These are phyloP conservation scores for Salinomyces thailandicus DNA, from an alignment of 2,329 filamentous ascomycete species.

Conservation along the genomic window DNA sequence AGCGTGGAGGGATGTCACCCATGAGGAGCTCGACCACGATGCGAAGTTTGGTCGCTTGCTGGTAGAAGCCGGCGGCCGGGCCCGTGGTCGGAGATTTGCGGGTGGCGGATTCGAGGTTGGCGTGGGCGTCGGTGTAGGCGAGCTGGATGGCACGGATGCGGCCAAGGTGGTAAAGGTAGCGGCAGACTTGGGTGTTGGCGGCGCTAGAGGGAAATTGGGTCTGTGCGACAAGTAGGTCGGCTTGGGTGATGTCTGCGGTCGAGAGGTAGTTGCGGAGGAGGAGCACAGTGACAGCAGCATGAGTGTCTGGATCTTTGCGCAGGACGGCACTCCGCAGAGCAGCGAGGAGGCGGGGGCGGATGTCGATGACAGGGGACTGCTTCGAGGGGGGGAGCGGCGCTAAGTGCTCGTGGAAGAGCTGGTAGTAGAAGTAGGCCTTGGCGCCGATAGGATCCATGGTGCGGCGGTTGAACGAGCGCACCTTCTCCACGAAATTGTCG, in stretches of 20 bases:
- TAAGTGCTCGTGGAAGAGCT: slow-evolving; percentile 86
- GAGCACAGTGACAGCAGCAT: slow-evolving; percentile 88
- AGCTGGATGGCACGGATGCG: slow-evolving; percentile 94
- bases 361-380: slow-evolving; percentile 73
- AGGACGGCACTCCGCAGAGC: slow-evolving; percentile 91
- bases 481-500: slow-evolving; percentile 66
- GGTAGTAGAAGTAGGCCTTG: slow-evolving; percentile 97
- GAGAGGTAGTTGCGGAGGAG: slow-evolving; percentile 91
- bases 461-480: slow-evolving; percentile 82
- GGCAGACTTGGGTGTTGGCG: slow-evolving; percentile 94
- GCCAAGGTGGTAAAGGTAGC: slow-evolving; percentile 94
- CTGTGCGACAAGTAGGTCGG: slow-evolving; percentile 89
- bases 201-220: slow-evolving; percentile 90
- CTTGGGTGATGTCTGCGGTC: slow-evolving; percentile 93
- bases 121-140: slow-evolving; percentile 92
- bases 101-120: slow-evolving; percentile 84
- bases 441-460: slow-evolving; percentile 89
- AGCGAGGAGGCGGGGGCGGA: slow-evolving; percentile 74
- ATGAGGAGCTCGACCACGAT: slow-evolving; percentile 94
- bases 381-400: slow-evolving; percentile 79
- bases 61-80: slow-evolving; percentile 86
- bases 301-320: slow-evolving; percentile 93
- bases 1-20: slow-evolving; percentile 95
- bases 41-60: slow-evolving; percentile 91
- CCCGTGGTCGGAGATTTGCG: slow-evolving; percentile 87